Conservation (phyloP, 2,329 filamentous ascomycete genomes). For the Dendrostoma leiphaemia region DNA sequence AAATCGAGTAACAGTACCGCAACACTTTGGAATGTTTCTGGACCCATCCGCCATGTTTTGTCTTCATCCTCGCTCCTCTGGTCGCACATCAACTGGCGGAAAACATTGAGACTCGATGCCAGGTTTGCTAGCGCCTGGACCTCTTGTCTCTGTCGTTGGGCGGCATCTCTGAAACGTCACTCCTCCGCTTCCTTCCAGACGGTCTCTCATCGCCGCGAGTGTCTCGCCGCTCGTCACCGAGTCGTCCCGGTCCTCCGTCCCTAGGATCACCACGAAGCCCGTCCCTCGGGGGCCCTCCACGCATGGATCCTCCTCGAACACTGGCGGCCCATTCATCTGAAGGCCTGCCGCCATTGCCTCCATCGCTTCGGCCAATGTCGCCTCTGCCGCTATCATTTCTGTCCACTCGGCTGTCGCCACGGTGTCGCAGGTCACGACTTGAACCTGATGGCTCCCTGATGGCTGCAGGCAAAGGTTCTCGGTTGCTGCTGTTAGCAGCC, state of each 20-base stretch:
- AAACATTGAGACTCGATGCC: not conserved
- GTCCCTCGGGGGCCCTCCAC: constrained; percentile 33
- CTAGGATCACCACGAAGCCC: constrained; percentile 33
- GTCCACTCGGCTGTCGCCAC: constrained; percentile 26
- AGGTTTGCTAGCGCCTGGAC: constrained; percentile 41
- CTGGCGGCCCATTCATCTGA: constrained; percentile 35
- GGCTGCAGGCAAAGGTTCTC: constrained; percentile 23
- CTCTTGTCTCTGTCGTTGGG: constrained; percentile 53
- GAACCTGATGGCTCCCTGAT: constrained; percentile 25
- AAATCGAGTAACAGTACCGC: not conserved
- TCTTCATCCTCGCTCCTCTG: not conserved
- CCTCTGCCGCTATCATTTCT: constrained; percentile 27
- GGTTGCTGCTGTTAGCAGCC: constrained; percentile 18
- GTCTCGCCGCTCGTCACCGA: constrained; percentile 30
- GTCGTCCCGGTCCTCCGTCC: constrained; percentile 26
- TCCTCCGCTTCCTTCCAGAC: constrained; percentile 40
- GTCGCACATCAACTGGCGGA: not conserved
- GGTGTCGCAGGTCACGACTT: constrained; percentile 29
- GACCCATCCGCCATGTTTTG: not conserved
- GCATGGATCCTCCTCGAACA: constrained; percentile 32
- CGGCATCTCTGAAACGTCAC: constrained; percentile 42
- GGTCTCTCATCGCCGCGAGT: constrained; percentile 33
- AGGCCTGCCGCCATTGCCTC: constrained; percentile 27
- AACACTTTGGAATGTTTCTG: not conserved
- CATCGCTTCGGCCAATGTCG: constrained; percentile 27